phyloP scores from a whole-genome alignment of 2,329 filamentous ascomycete species.

The Claviceps sp. region DNA sequence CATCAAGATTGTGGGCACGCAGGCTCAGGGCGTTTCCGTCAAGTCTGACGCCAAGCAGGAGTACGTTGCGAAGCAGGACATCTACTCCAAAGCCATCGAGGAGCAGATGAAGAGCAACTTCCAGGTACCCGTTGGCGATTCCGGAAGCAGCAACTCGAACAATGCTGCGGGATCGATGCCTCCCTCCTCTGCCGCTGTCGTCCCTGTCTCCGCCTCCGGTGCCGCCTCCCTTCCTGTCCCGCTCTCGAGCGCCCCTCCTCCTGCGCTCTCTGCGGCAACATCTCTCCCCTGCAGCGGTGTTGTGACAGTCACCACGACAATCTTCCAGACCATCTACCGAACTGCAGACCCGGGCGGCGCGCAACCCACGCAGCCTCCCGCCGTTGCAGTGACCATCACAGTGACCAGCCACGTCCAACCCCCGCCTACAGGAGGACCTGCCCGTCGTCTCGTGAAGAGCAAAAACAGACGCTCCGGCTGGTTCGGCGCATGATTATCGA shows the following conservation, averaged over 20 bases:
- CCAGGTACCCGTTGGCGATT: constrained; percentile 25
- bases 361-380: background rate
- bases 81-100: constrained; percentile 30
- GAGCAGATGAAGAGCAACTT: constrained; percentile 32
- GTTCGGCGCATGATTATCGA: background rate
- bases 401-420: constrained; percentile 3
- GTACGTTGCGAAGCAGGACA: constrained; percentile 25
- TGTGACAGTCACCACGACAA: constrained; percentile 23
- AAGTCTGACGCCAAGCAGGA: constrained; percentile 11
- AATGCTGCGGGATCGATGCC: background rate
- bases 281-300: constrained; percentile 7
- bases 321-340: constrained; percentile 22
- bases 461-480: background rate
- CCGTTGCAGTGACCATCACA: constrained; percentile 1
- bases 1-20: constrained; percentile 22
- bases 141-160: constrained; percentile 7
- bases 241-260: constrained; percentile 5
- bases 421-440: background rate
- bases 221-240: background rate
- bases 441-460: background rate
- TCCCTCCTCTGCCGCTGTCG: background rate
- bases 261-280: background rate
- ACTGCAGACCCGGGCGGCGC: constrained; percentile 17
- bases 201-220: background rate
- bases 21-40: constrained; percentile 11